Conservation (phyloP, 192 early-diverging fungal genomes). For the Umbelopsis isabellina region DNA sequence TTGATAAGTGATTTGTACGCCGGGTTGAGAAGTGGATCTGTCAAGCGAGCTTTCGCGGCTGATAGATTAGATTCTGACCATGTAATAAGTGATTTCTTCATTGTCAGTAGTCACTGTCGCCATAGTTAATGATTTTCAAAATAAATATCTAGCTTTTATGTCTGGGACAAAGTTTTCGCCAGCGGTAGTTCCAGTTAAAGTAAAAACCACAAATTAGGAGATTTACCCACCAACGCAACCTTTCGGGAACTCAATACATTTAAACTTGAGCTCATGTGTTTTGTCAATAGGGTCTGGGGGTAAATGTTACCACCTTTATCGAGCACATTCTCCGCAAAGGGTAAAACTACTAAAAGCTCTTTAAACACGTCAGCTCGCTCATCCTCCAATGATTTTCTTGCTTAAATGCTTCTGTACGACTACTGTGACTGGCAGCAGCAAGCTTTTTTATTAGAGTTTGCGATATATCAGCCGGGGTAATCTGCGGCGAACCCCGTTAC, state of each 20-base stretch:
- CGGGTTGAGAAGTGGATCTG: neutral
- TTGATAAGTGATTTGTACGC: neutral
- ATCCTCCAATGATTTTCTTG: neutral
- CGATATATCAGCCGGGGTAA: too few species aligned
- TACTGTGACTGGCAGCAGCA: neutral
- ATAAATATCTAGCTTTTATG: neutral
- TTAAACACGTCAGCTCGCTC: neutral
- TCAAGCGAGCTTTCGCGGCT: neutral
- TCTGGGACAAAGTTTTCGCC: neutral
- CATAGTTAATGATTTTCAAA: neutral
- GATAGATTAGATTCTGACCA: neutral
- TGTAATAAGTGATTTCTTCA: conserved; percentile 6
- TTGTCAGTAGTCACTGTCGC: neutral
- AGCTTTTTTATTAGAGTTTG: too few species aligned
- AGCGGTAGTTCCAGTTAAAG: neutral
- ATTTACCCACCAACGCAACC: neutral
- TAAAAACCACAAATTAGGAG: neutral
- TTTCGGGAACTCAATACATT: neutral
- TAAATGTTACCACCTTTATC: neutral
- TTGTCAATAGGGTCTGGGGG: neutral
- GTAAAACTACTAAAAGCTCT: neutral
- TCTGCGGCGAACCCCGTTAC: too few species aligned
- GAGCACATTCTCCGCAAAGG: neutral
- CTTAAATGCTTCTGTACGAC: neutral
- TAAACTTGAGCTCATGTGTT: neutral